Evolutionary conservation across 2,329 filamentous ascomycete species (phyloP).

Genomic region (Xylaria sp.): DNA sequence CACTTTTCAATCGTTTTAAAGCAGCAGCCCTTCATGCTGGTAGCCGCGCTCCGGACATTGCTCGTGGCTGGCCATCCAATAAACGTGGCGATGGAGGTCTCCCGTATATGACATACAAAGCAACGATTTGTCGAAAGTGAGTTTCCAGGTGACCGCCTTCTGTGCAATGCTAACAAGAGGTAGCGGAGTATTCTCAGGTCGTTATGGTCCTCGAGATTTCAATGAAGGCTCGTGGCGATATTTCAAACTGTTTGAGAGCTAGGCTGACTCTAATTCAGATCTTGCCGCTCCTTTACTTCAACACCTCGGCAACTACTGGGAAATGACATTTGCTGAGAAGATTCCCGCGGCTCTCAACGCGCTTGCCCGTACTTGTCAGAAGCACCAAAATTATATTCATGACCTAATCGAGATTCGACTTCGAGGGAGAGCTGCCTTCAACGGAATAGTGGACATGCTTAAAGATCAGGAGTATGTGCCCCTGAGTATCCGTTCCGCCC

Average conservation of each 20-base stretch:
- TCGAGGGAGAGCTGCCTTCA: constrained; percentile 12
- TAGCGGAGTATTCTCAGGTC: constrained; percentile 37
- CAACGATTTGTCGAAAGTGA: constrained; percentile 37
- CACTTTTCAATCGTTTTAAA: constrained; percentile 29
- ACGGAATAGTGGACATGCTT: constrained; percentile 24
- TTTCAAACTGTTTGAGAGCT: background rate
- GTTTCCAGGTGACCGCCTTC: background rate
- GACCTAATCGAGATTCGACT: constrained; percentile 20
- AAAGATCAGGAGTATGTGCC: constrained; percentile 24
- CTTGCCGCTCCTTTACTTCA: constrained; percentile 33
- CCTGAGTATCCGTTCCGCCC: no score
- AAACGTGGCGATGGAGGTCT: constrained; percentile 29
- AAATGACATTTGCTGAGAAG: constrained; percentile 28
- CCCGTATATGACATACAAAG: constrained; percentile 31
- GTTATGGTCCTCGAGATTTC: constrained; percentile 31
- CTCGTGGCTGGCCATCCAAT: constrained; percentile 30
- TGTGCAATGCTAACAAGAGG: constrained; percentile 12
- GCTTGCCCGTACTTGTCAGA: constrained; percentile 10
- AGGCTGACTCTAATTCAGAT: constrained; percentile 17
- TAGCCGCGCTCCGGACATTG: constrained; percentile 21
- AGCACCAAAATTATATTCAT: constrained; percentile 24
- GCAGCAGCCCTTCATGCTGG: constrained; percentile 16
- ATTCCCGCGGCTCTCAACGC: constrained; percentile 31
- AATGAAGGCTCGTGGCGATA: constrained; percentile 36
- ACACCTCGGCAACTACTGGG: constrained; percentile 30